phyloP scores from a whole-genome alignment of 108 stramenopile genomes.

The Conticribra weissflogii region DNA sequence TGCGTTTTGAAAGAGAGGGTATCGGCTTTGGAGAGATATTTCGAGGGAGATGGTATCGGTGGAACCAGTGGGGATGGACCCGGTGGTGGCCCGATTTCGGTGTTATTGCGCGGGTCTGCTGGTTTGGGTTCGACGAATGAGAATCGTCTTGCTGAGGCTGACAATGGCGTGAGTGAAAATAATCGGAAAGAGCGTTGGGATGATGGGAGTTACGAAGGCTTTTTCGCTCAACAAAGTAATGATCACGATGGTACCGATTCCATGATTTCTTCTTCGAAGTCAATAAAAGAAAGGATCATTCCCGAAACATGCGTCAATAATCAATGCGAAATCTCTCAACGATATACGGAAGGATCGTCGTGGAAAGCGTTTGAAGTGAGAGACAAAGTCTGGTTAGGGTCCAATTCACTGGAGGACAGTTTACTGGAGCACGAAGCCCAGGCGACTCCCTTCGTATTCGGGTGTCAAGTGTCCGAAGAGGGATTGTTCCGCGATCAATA shows the following conservation, averaged over 20 bases:
- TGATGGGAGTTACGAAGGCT: too few relatives aligned
- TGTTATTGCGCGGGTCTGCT: not conserved
- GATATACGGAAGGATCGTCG: slow-evolving; percentile 80
- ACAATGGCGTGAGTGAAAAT: too few relatives aligned
- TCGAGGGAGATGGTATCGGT: slow-evolving; percentile 19
- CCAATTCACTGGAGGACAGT: slow-evolving; percentile 12
- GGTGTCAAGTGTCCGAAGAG: slow-evolving; percentile 86
- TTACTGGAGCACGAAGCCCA: slow-evolving; percentile 19
- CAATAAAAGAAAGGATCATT: too few relatives aligned
- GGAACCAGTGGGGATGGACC: slow-evolving; percentile 16
- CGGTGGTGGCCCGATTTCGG: not conserved
- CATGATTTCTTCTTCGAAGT: too few relatives aligned
- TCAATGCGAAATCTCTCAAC: slow-evolving; percentile 59
- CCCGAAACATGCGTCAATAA: slow-evolving; percentile 30
- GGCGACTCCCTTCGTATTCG: slow-evolving; percentile 87
- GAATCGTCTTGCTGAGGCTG: too few relatives aligned
- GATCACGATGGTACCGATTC: too few relatives aligned
- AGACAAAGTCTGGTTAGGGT: slow-evolving; percentile 79
- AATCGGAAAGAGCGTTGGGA: too few relatives aligned
- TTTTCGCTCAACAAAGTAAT: too few relatives aligned
- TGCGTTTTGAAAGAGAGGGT: slow-evolving; percentile 18
- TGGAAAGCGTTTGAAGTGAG: slow-evolving; percentile 76
- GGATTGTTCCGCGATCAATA: slow-evolving; percentile 93
- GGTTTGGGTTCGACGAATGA: slow-evolving; percentile 2
- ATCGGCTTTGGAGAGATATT: slow-evolving; percentile 7